A percentile compares a stretch with the other conserved stretches of the same genome.
phyloP scores from a whole-genome alignment of 2,329 filamentous ascomycete genomes.

The Chrysoporthe cubensis region DNA sequence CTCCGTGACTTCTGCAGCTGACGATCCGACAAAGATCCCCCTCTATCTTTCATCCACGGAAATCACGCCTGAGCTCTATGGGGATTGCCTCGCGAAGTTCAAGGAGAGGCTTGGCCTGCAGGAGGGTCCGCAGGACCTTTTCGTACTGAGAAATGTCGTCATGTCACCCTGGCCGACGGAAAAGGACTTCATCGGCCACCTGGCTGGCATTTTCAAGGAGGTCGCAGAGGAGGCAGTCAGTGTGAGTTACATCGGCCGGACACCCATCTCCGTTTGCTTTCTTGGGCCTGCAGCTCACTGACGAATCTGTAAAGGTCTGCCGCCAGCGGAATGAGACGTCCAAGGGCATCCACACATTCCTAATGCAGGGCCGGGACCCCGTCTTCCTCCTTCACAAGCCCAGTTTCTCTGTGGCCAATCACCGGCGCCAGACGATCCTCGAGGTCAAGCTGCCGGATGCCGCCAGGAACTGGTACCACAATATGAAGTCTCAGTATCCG shows the following conservation, averaged over 20 bases:
- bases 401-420: conserved; percentile 46
- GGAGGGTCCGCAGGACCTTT: conserved; percentile 41
- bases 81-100: conserved; percentile 45
- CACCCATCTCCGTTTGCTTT: too few species aligned
- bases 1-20: conserved; percentile 45
- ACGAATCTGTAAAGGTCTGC: conserved; percentile 30
- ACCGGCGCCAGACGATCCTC: conserved; percentile 45
- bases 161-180: conserved; percentile 51
- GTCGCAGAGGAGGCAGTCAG: conserved; percentile 37
- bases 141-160: conserved; percentile 52
- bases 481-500: conserved; percentile 36
- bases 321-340: conserved; percentile 42
- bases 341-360: conserved; percentile 42
- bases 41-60: conserved; percentile 51
- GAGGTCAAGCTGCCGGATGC: conserved; percentile 31
- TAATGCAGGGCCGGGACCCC: conserved; percentile 41
- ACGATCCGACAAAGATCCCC: conserved; percentile 45
- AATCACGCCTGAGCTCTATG: conserved; percentile 46
- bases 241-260: background rate
- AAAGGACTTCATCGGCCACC: conserved; percentile 42
- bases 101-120: conserved; percentile 45
- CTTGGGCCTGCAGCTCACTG: background rate
- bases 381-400: conserved; percentile 43
- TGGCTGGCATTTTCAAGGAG: conserved; percentile 40
- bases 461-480: conserved; percentile 34